Percentiles rank a stretch among this genome's conserved stretches.
These are phyloP conservation scores for Herpetospermum pedunculosum DNA, from an alignment of 306 rosid species.

Conservation along the genomic window DNA sequence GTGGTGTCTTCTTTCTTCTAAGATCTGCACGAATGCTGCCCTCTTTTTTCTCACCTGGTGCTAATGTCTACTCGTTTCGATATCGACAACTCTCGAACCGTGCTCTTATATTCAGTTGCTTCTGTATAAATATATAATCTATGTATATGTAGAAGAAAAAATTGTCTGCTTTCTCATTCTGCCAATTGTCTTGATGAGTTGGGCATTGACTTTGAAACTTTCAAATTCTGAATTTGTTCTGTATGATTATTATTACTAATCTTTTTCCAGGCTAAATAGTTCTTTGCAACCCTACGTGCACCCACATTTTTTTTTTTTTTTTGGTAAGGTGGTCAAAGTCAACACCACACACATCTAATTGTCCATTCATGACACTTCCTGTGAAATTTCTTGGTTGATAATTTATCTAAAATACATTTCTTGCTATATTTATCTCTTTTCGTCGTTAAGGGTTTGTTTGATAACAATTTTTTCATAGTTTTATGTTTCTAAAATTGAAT, in stretches of 20 bases:
- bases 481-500: background rate
- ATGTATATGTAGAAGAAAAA: background rate
- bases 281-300: background rate
- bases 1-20: background rate
- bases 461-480: background rate
- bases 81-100: background rate
- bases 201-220: background rate
- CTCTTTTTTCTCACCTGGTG: background rate
- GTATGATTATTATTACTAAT: background rate
- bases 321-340: background rate
- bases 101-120: background rate
- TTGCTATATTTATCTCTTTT: background rate
- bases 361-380: background rate
- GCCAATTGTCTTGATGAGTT: background rate
- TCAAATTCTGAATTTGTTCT: background rate
- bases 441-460: background rate
- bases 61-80: conserved; percentile 3
- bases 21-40: background rate
- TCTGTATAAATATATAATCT: background rate
- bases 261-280: background rate
- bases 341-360: background rate
- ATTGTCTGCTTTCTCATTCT: background rate
- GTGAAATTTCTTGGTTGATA: background rate
- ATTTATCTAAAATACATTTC: background rate
- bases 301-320: background rate